Evolutionary conservation across 1,284 basidiomycete species (phyloP).

Genomic region (Ustilago hordei): DNA sequence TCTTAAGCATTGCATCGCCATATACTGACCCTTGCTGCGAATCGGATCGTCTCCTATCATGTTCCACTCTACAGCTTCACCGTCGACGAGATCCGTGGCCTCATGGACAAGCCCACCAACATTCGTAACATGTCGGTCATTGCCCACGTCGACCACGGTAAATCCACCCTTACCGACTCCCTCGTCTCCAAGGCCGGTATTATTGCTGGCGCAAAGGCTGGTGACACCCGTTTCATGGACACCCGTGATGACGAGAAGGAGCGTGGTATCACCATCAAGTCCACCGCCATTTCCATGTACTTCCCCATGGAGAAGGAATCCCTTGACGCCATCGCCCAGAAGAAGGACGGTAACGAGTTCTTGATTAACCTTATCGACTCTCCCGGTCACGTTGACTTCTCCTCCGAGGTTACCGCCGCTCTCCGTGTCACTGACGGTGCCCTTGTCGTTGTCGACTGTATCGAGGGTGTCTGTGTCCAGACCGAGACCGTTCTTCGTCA

Average conservation of each 20-base stretch:
- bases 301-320: slow-evolving; percentile 91
- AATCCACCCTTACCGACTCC: slow-evolving; percentile 99
- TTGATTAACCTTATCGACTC: slow-evolving; percentile 99
- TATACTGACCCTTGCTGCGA: slow-evolving; percentile 20
- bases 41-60: neutral
- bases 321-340: slow-evolving; percentile 83
- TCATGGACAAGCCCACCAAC: slow-evolving; percentile 91
- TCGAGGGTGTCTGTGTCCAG: slow-evolving; percentile 99
- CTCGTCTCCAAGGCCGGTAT: slow-evolving; percentile 99
- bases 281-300: slow-evolving; percentile 99
- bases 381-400: slow-evolving; percentile 99
- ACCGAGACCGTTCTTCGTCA: slow-evolving; percentile 99
- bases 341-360: slow-evolving; percentile 94
- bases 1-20: neutral
- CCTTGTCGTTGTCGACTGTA: slow-evolving; percentile 97
- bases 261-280: slow-evolving; percentile 99
- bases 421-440: slow-evolving; percentile 96
- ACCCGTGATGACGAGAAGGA: slow-evolving; percentile 99
- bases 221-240: slow-evolving; percentile 95
- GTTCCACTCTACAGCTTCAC: slow-evolving; percentile 69
- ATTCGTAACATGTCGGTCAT: slow-evolving; percentile 88
- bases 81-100: slow-evolving; percentile 80
- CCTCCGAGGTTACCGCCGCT: slow-evolving; percentile 98
- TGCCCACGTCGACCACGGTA: slow-evolving; percentile 91
- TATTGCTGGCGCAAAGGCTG: slow-evolving; percentile 93